Percentiles rank a stretch among this genome's conserved stretches.
Conservation (phyloP, 192 early-diverging fungal species). For the Pecoramyces ruminantium region DNA sequence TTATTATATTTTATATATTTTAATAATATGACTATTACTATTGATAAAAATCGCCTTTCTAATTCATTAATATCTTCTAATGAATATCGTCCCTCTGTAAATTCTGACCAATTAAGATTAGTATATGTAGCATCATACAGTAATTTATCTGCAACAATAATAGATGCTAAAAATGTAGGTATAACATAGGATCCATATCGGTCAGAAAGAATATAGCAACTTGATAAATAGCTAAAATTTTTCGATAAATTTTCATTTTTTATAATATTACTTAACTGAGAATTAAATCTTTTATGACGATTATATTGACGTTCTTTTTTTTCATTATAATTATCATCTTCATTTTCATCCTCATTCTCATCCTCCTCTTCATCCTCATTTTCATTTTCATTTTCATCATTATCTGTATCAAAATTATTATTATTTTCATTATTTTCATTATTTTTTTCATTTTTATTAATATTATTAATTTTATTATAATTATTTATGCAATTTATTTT, state of each 20-base stretch:
- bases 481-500: no score
- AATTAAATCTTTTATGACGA: not conserved
- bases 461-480: not conserved
- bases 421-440: not conserved
- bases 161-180: constrained; percentile 5
- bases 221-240: not conserved
- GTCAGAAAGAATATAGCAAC: not conserved
- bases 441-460: not conserved
- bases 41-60: not conserved
- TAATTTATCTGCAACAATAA: constrained; percentile 11
- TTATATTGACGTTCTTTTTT: not conserved
- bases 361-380: not conserved
- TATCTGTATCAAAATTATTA: not conserved
- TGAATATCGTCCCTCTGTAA: constrained; percentile 4
- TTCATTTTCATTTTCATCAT: not conserved
- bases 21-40: no score
- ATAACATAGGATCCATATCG: not conserved
- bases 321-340: not conserved
- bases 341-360: not conserved
- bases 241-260: not conserved
- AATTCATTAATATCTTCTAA: constrained; percentile 6
- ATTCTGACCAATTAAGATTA: constrained; percentile 7
- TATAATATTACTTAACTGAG: not conserved
- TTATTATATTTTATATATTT: no score
- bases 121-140: constrained; percentile 10